These are phyloP conservation scores for Immersiella caudata DNA, from an alignment of 495 filamentous ascomycete genomes.

Conservation along the genomic window DNA sequence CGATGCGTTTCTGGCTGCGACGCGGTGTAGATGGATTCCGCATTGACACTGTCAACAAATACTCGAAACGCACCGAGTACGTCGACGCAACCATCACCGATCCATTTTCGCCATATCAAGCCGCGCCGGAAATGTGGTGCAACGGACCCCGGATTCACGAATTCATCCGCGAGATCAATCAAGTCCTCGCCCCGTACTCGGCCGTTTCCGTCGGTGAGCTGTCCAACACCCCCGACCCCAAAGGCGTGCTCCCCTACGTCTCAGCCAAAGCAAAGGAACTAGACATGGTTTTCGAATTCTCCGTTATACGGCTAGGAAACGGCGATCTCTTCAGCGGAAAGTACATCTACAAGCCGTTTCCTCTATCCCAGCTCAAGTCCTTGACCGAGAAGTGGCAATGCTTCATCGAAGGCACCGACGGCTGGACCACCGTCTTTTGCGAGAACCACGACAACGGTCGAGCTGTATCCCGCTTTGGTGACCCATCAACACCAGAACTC, in stretches of 20 bases:
- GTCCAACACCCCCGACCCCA: slow-evolving; percentile 60
- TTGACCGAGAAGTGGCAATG: slow-evolving; percentile 66
- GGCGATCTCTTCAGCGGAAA: slow-evolving; percentile 45
- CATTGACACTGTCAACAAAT: slow-evolving; percentile 67
- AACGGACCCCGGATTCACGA: slow-evolving; percentile 71
- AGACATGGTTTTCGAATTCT: slow-evolving; percentile 79
- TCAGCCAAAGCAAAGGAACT: slow-evolving; percentile 61
- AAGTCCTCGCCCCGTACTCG: slow-evolving; percentile 67
- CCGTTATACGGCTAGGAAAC: slow-evolving; percentile 62
- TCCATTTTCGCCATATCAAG: slow-evolving; percentile 38
- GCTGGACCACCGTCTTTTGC: slow-evolving; percentile 72
- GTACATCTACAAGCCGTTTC: slow-evolving; percentile 43
- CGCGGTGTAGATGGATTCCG: slow-evolving; percentile 70
- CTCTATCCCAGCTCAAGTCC: slow-evolving; percentile 59
- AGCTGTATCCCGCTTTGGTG: slow-evolving; percentile 60
- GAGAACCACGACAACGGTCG: slow-evolving; percentile 74
- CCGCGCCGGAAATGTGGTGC: slow-evolving; percentile 57
- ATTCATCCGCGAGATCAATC: slow-evolving; percentile 63
- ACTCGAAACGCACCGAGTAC: slow-evolving; percentile 63
- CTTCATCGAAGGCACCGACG: slow-evolving; percentile 67
- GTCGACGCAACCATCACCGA: slow-evolving; percentile 63
- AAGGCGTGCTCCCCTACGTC: slow-evolving; percentile 63
- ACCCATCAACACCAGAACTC: slow-evolving; percentile 49
- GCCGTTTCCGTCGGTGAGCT: slow-evolving; percentile 73
- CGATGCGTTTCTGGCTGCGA: slow-evolving; percentile 72